A percentile compares a stretch with the other conserved stretches of the same genome.
Evolutionary conservation across 108 stramenopile species (phyloP).

Genomic region (Aurantiochytrium sp.): DNA sequence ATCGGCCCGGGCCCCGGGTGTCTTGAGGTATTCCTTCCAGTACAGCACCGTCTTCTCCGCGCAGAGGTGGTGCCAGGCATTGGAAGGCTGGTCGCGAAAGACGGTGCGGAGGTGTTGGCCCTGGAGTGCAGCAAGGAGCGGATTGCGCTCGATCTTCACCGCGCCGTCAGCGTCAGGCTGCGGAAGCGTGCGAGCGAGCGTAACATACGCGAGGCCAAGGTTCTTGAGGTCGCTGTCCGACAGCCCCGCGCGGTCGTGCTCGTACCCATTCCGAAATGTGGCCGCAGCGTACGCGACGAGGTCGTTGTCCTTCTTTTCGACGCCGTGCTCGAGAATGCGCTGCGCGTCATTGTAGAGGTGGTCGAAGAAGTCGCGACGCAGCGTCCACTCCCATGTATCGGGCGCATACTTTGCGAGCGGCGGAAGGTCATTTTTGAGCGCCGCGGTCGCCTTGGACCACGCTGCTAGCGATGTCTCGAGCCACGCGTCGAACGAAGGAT

Average conservation of each 20-base stretch:
- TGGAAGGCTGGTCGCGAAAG: background rate
- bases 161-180: background rate
- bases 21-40: background rate
- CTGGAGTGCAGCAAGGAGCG: background rate
- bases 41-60: background rate
- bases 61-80: background rate
- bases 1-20: background rate
- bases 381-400: constrained; percentile 63
- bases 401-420: constrained; percentile 34
- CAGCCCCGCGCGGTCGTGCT: constrained; percentile 27
- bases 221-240: constrained; percentile 51
- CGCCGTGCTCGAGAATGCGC: constrained; percentile 50
- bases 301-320: constrained; percentile 18
- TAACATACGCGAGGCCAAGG: constrained; percentile 59
- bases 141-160: background rate
- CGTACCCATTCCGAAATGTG: constrained; percentile 43
- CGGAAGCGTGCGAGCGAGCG: constrained; percentile 36
- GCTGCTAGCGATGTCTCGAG: constrained; percentile 3
- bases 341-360: constrained; percentile 53
- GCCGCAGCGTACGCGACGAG: constrained; percentile 19
- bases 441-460: constrained; percentile 8
- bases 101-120: background rate
- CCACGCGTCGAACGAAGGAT: background rate
- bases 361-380: constrained; percentile 53
- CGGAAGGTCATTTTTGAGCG: constrained; percentile 33